These are phyloP conservation scores for Aspergillus texensis DNA, from an alignment of 2,329 filamentous ascomycete genomes.

Conservation along the genomic window DNA sequence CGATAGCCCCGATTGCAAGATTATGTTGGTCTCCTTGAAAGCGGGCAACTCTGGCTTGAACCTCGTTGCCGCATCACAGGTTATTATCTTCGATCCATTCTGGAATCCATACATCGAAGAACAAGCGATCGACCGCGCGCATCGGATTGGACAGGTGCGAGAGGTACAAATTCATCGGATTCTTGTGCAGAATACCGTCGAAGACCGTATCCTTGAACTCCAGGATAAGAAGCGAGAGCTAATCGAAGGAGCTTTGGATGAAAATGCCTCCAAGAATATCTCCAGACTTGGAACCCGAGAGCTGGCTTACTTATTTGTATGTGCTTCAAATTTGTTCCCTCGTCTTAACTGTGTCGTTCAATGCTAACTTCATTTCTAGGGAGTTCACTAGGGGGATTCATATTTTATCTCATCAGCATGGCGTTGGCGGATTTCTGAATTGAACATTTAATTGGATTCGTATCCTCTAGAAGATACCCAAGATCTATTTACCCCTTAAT, in stretches of 20 bases:
- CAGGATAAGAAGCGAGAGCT: conserved; percentile 78
- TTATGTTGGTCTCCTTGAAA: conserved; percentile 79
- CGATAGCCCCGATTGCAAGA: conserved; percentile 59
- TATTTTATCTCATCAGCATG: not conserved
- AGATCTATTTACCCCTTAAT: not conserved
- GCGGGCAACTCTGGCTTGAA: conserved; percentile 87
- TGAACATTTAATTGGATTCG: not conserved
- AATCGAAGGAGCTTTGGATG: conserved; percentile 78
- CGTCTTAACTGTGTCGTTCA: not conserved
- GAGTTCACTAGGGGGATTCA: conserved; percentile 18
- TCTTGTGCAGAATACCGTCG: conserved; percentile 75
- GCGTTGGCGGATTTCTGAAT: conserved; percentile 12
- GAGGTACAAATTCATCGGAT: conserved; percentile 80
- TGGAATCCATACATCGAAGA: conserved; percentile 95
- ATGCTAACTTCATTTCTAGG: conserved; percentile 18
- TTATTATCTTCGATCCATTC: conserved; percentile 90
- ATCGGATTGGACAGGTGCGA: conserved; percentile 79
- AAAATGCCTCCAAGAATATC: conserved; percentile 68
- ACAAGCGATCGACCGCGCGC: conserved; percentile 86
- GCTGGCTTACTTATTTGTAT: conserved; percentile 69
- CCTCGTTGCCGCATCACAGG: conserved; percentile 76
- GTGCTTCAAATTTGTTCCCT: conserved; percentile 14
- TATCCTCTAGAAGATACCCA: conserved; percentile 2
- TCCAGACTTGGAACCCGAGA: conserved; percentile 68
- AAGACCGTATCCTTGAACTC: conserved; percentile 79